These are phyloP conservation scores for Fremontodendron californicum DNA, from an alignment of 345 rosid species.

Conservation along the genomic window DNA sequence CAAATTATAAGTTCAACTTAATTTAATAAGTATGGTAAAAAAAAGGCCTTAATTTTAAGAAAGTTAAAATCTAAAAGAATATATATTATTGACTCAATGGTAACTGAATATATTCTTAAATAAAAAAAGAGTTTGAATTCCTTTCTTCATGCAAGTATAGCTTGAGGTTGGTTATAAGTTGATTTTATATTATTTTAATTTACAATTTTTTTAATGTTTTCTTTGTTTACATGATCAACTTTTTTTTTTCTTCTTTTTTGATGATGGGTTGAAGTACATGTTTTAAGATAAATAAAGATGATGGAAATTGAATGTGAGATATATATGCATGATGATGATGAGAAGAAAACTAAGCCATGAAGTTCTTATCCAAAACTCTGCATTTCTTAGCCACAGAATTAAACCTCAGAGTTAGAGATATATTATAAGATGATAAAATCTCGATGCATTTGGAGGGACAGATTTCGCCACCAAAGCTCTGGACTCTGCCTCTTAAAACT, in stretches of 20 bases:
- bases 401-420: not conserved
- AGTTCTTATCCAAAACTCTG: conserved; percentile 7
- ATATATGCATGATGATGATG: not conserved
- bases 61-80: too few species aligned
- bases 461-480: not conserved
- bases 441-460: not conserved
- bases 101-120: too few species aligned
- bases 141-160: too few species aligned
- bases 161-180: not conserved
- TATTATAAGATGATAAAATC: not conserved
- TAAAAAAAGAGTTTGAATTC: too few species aligned
- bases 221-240: not conserved
- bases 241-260: too few species aligned
- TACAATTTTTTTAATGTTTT: not conserved
- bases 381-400: conserved; percentile 12
- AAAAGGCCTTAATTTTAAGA: too few species aligned
- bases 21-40: too few species aligned
- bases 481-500: not conserved
- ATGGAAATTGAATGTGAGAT: not conserved
- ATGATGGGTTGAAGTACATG: not conserved
- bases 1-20: not conserved
- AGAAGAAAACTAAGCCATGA: conserved; percentile 5
- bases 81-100: too few species aligned
- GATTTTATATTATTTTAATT: not conserved
- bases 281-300: not conserved